These are phyloP conservation scores for Heliamphora pulchella DNA, from an alignment of 179 eudicot species.

Conservation along the genomic window DNA sequence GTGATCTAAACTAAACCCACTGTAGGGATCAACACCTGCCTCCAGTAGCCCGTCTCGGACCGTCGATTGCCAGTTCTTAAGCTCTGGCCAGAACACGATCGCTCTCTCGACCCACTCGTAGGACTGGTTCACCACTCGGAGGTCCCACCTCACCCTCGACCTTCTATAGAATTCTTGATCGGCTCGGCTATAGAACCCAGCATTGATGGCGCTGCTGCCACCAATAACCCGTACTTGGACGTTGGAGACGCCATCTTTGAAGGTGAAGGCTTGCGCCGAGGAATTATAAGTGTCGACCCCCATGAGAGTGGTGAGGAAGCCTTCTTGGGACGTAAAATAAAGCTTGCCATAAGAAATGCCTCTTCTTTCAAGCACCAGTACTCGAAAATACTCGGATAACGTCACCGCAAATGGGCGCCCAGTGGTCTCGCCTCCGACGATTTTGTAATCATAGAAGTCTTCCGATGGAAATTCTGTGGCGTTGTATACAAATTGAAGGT, in stretches of 20 bases:
- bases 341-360: conserved; percentile 54
- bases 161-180: conserved; percentile 49
- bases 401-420: conserved; percentile 93
- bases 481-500: conserved; percentile 51
- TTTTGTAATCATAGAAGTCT: conserved; percentile 66
- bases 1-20: conserved; percentile 66
- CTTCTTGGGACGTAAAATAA: conserved; percentile 63
- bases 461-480: conserved; percentile 63
- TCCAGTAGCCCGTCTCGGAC: conserved; percentile 65
- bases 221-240: conserved; percentile 95
- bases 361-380: conserved; percentile 78
- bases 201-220: conserved; percentile 89
- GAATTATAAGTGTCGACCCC: conserved; percentile 47
- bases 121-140: conserved; percentile 49
- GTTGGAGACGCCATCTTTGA: conserved; percentile 87
- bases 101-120: conserved; percentile 80
- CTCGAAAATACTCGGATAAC: conserved; percentile 47
- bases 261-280: conserved; percentile 73
- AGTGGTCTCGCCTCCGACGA: conserved; percentile 89
- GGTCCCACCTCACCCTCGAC: conserved; percentile 57
- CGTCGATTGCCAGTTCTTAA: conserved; percentile 66
- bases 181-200: conserved; percentile 87
- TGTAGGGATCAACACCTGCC: conserved; percentile 62
- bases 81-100: conserved; percentile 67
- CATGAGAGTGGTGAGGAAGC: conserved; percentile 53